Conservation (phyloP, 2,329 filamentous ascomycete species). For the Aspergillus vadensis region DNA sequence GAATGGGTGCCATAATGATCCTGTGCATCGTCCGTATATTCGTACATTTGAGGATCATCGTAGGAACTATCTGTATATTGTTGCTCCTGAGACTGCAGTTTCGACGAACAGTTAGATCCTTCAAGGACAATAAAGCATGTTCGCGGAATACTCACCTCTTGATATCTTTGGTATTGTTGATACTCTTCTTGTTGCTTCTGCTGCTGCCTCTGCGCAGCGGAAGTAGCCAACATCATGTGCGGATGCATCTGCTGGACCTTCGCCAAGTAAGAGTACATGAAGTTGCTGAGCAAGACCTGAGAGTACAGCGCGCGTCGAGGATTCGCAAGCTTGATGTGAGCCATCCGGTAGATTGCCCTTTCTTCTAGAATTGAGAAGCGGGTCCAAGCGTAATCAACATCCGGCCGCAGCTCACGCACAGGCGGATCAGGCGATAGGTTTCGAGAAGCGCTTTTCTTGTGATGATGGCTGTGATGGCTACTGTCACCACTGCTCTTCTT, state of each 20-base stretch:
- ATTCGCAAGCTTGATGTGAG: conserved; percentile 98
- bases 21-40: conserved; percentile 50
- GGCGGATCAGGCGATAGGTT: conserved; percentile 80
- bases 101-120: background rate
- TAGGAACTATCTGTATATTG: conserved; percentile 47
- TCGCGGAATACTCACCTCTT: conserved; percentile 42
- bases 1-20: conserved; percentile 42
- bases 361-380: conserved; percentile 94
- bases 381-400: conserved; percentile 95
- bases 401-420: conserved; percentile 72
- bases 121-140: background rate
- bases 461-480: conserved; percentile 37
- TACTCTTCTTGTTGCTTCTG: conserved; percentile 48
- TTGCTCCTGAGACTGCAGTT: conserved; percentile 26
- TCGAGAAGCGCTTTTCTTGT: conserved; percentile 73
- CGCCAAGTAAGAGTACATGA: conserved; percentile 98
- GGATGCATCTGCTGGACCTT: conserved; percentile 99
- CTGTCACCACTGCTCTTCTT: conserved; percentile 80
- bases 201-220: conserved; percentile 65
- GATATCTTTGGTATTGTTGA: conserved; percentile 49
- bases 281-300: conserved; percentile 95
- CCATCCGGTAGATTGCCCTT: conserved; percentile 96
- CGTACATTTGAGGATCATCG: conserved; percentile 56
- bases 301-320: conserved; percentile 88
- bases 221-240: conserved; percentile 86